phyloP scores from a whole-genome alignment of 768 basidiomycete genomes.

The Symmetrospora coprosmae region DNA sequence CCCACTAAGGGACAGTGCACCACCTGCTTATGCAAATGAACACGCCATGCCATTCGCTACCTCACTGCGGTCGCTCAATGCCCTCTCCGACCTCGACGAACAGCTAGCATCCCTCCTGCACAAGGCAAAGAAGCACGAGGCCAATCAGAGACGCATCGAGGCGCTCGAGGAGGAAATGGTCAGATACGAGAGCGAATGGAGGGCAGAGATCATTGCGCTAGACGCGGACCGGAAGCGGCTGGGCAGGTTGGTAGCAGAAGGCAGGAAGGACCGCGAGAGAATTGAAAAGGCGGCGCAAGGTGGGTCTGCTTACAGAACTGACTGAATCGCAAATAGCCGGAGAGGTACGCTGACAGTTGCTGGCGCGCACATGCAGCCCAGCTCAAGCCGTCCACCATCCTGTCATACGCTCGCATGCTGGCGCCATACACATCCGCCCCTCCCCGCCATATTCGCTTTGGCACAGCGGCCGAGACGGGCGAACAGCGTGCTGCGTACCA shows the following conservation, averaged over 20 bases:
- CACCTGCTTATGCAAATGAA: background rate
- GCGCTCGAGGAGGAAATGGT: background rate
- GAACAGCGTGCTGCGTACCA: too few relatives aligned
- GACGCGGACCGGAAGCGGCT: background rate
- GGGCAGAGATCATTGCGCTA: background rate
- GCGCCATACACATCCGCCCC: constrained; percentile 30
- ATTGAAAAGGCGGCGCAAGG: constrained; percentile 11
- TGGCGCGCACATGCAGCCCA: background rate
- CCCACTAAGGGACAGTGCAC: too few relatives aligned
- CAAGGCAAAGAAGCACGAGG: background rate
- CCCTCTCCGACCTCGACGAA: constrained; percentile 9
- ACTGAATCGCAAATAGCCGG: background rate
- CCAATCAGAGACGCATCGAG: constrained; percentile 1
- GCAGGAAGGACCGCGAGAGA: background rate
- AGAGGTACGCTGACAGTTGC: constrained; percentile 4
- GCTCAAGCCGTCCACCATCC: constrained; percentile 8
- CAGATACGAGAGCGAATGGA: constrained; percentile 4
- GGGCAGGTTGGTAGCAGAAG: background rate
- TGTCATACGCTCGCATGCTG: constrained; percentile 28
- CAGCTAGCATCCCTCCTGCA: constrained; percentile 1
- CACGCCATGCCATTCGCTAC: background rate
- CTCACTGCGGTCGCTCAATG: background rate
- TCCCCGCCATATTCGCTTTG: constrained; percentile 14
- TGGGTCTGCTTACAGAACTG: background rate
- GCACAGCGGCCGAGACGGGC: too few relatives aligned